Evolutionary conservation across 768 basidiomycete genomes (phyloP), one percentile per base, ranked within the genome.

Genomic region (Psilocybe subaeruginosa): DNA sequence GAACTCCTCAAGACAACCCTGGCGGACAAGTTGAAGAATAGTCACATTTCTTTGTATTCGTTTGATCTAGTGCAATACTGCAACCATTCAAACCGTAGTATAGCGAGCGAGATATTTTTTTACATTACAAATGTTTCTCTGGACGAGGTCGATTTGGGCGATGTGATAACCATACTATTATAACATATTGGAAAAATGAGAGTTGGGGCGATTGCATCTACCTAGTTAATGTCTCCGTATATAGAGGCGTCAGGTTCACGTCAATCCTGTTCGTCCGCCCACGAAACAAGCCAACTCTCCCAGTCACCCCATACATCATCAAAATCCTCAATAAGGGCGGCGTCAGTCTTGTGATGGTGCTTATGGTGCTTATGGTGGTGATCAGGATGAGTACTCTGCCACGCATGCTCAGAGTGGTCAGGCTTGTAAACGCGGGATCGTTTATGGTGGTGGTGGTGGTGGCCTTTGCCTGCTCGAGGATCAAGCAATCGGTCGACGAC

Each of bases 221-320:
- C 33, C 33, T 35, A 35, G 33, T 35, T 35, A 35, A 11, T 6
- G 11, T 35, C 33, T 6, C 11, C 33, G 33, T 35, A 35, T 35
- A 7, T 23, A 23, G 23, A 35, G 11, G 11, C 11, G 6, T 35
- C 33, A 35, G 11, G 33, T 35, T 35, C 7, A 7, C 33, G 53
- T 58, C 47, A 64, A 35, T 60, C 19, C 8, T 59, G 60, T 43
- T 62, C 59, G 8, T 72, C 68, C 1, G 77, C 81, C 83, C 82
- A 84, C 43, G 73, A 70, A 23, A 76, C 75, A 56, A 85, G 67
- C 83, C 83, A 86, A 39, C 79, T 74, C 66, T 85, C 78, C 84
- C 84, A 86, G 17, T 75, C 71, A 14, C 71, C 64, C 74, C 76
- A 77, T 17, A 53, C 46, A 35, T 71, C 66, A 7, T 61, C 60